These are phyloP conservation scores for Pterula multifida DNA, from an alignment of 1,284 basidiomycete genomes.

Conservation along the genomic window DNA sequence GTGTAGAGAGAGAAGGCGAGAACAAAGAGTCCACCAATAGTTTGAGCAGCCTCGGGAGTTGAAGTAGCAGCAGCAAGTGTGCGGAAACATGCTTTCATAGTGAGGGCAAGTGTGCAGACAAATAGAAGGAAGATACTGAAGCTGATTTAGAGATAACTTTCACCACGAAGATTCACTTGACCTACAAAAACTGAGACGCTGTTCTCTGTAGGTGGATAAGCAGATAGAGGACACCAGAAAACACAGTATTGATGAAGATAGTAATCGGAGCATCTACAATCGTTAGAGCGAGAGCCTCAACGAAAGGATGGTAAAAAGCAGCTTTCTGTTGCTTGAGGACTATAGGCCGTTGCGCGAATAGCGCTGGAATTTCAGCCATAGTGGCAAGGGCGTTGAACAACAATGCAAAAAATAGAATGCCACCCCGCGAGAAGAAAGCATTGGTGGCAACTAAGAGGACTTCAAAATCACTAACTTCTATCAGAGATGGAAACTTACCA, in stretches of 20 bases:
- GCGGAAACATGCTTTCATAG: slow-evolving; percentile 55
- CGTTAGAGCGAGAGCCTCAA: slow-evolving; percentile 45
- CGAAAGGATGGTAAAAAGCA: slow-evolving; percentile 43
- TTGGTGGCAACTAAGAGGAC: slow-evolving; percentile 15
- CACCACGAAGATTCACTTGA: slow-evolving; percentile 9
- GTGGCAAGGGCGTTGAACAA: slow-evolving; percentile 12
- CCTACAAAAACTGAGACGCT: slow-evolving; percentile 32
- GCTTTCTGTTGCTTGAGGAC: slow-evolving; percentile 37
- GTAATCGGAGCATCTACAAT: slow-evolving; percentile 50
- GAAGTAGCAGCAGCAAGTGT: slow-evolving; percentile 41
- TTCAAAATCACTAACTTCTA: background rate
- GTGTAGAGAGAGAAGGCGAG: slow-evolving; percentile 14
- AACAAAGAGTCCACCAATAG: slow-evolving; percentile 38
- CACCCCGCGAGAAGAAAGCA: slow-evolving; percentile 38
- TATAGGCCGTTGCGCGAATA: slow-evolving; percentile 46
- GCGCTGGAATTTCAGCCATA: slow-evolving; percentile 14
- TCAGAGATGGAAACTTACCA: slow-evolving; percentile 11
- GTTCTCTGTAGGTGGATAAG: slow-evolving; percentile 34
- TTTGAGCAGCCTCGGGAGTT: slow-evolving; percentile 42
- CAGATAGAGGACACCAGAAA: slow-evolving; percentile 43
- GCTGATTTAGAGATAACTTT: background rate
- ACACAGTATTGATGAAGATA: slow-evolving; percentile 29
- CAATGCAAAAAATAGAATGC: slow-evolving; percentile 22
- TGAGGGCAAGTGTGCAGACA: slow-evolving; percentile 34
- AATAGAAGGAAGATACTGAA: slow-evolving; percentile 41